Evolutionary conservation across 345 rosid species (phyloP).

Genomic region (Populus alba): DNA sequence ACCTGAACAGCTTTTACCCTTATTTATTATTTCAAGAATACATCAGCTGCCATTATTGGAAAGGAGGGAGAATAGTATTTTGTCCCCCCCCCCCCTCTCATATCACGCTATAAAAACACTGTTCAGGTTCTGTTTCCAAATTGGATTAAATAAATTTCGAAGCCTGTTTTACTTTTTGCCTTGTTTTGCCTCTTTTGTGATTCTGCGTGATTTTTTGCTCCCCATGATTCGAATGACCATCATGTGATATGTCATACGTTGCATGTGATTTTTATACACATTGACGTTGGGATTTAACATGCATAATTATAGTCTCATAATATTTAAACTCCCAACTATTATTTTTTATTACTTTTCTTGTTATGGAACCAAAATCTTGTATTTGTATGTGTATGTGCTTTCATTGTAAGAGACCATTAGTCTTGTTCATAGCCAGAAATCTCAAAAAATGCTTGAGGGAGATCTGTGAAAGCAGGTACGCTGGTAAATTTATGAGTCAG

Average conservation of each 20-base stretch:
- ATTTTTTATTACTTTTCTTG: neutral
- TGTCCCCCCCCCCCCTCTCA: slow-evolving; percentile 4
- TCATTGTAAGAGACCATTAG: neutral
- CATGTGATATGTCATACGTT: slow-evolving; percentile 29
- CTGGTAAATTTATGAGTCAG: neutral
- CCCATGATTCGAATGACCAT: slow-evolving; percentile 43
- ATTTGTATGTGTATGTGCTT: neutral
- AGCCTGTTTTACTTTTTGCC: slow-evolving; percentile 23
- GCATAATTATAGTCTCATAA: neutral
- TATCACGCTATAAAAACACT: slow-evolving; percentile 32
- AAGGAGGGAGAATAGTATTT: slow-evolving; percentile 1
- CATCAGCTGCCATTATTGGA: slow-evolving; percentile 19
- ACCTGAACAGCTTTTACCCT: slow-evolving; percentile 2
- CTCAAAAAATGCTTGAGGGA: too few relatives aligned
- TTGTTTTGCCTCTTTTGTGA: slow-evolving; percentile 39
- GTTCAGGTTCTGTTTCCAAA: slow-evolving; percentile 28
- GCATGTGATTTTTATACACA: slow-evolving; percentile 28
- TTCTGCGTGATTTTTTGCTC: slow-evolving; percentile 55
- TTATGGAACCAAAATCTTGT: neutral
- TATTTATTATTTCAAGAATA: slow-evolving; percentile 3
- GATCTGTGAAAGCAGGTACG: too few relatives aligned
- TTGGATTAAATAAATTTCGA: slow-evolving; percentile 23
- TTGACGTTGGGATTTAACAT: slow-evolving; percentile 9
- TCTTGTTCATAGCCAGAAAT: too few relatives aligned
- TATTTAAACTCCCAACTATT: neutral